Percentiles rank a stretch among this genome's conserved stretches.
phyloP scores from a whole-genome alignment of 2,329 filamentous ascomycete species.

The Neofusicoccum umdonicola region DNA sequence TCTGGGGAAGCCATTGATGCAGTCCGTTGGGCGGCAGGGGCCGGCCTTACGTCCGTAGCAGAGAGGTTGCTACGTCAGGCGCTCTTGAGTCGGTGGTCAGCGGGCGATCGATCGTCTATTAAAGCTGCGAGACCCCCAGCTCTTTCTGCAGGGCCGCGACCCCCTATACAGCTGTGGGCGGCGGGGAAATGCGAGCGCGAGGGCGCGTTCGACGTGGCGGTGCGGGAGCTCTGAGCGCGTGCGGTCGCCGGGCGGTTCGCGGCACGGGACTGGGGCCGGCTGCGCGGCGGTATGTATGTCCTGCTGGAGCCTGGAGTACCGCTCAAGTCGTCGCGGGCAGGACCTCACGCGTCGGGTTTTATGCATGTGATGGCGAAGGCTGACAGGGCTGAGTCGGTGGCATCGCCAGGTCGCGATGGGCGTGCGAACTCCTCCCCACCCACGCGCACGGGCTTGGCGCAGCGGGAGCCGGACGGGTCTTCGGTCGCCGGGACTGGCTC shows the following conservation, averaged over 20 bases:
- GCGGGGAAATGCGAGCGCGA: not conserved
- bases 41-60: conserved; percentile 16
- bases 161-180: not conserved
- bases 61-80: not conserved
- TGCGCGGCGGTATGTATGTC: not conserved
- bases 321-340: not conserved
- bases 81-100: not conserved
- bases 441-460: conserved; percentile 8
- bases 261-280: not conserved
- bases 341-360: not conserved
- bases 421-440: conserved; percentile 10
- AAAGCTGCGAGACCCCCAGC: not conserved
- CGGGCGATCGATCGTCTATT: conserved; percentile 11
- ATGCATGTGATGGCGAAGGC: conserved; percentile 4
- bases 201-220: conserved; percentile 5
- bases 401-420: not conserved
- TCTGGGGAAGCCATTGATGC: conserved; percentile 16
- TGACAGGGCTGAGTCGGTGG: conserved; percentile 10
- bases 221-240: not conserved
- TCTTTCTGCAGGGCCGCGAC: not conserved
- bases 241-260: not conserved
- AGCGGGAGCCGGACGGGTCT: conserved; percentile 4
- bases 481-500: not conserved
- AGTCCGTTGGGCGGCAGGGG: conserved; percentile 6
- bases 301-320: not conserved